Conservation (phyloP, 768 basidiomycete genomes). For the Lactifluus pinguis region DNA sequence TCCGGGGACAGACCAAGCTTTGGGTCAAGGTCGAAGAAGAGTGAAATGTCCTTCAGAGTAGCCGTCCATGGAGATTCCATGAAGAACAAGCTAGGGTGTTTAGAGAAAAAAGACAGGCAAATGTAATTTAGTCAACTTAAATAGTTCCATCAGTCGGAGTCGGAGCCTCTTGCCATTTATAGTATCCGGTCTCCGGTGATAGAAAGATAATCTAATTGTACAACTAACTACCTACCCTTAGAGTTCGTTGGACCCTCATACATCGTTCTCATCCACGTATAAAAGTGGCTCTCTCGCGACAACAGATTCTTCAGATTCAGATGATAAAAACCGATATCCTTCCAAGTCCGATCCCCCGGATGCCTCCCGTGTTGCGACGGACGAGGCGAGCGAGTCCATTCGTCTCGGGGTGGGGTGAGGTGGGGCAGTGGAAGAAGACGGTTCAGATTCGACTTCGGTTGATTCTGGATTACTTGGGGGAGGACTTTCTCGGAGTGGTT, state of each 20-base stretch:
- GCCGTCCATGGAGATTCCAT: constrained; percentile 14
- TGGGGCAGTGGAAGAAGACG: background rate
- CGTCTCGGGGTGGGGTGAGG: constrained; percentile 1
- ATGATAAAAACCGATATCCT: constrained; percentile 14
- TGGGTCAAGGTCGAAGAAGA: background rate
- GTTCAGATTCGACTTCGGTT: background rate
- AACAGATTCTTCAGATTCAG: constrained; percentile 18
- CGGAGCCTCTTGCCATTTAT: too few species aligned
- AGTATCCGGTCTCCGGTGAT: too few species aligned
- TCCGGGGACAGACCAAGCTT: background rate
- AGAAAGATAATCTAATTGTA: too few species aligned
- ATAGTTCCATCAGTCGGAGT: too few species aligned
- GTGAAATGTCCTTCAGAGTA: background rate
- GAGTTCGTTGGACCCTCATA: background rate
- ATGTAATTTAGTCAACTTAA: background rate
- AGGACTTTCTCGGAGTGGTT: background rate
- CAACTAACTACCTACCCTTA: too few species aligned
- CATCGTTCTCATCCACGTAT: constrained; percentile 9
- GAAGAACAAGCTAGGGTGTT: background rate
- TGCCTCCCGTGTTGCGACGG: constrained; percentile 4
- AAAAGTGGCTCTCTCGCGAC: constrained; percentile 17
- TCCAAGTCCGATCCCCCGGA: background rate
- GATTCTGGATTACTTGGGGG: background rate
- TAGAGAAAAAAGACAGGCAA: too few species aligned
- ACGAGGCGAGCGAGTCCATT: constrained; percentile 14